Conservation (phyloP, 176 grass and related monocot genomes). For the Thinopyrum elongatum region DNA sequence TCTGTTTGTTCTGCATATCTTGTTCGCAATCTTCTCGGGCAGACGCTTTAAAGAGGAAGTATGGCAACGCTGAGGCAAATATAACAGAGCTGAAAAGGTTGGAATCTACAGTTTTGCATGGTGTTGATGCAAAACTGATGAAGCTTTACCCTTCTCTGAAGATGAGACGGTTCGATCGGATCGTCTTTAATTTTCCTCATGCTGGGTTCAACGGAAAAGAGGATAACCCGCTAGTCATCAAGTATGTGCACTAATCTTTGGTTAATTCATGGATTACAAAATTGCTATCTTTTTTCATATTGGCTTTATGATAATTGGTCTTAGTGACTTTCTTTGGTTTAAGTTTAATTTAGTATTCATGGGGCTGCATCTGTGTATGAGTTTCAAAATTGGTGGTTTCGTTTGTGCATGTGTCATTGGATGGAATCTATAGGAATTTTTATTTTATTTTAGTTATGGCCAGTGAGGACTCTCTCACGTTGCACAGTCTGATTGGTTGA, state of each 20-base stretch:
- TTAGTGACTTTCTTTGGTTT: background rate
- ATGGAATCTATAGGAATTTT: background rate
- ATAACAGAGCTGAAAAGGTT: slow-evolving; percentile 30
- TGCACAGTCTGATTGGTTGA: background rate
- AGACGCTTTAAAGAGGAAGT: slow-evolving; percentile 39
- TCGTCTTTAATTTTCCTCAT: slow-evolving; percentile 77
- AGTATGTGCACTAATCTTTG: slow-evolving; percentile 36
- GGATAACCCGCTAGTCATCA: slow-evolving; percentile 27
- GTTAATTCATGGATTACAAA: background rate
- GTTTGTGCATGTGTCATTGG: background rate
- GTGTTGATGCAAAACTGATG: slow-evolving; percentile 38
- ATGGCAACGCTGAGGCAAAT: slow-evolving; percentile 46
- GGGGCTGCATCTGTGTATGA: background rate
- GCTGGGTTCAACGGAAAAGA: slow-evolving; percentile 64
- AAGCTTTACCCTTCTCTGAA: slow-evolving; percentile 44
- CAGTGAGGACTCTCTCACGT: background rate
- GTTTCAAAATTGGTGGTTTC: background rate
- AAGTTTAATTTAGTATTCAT: background rate
- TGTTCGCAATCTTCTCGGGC: background rate
- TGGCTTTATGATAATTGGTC: background rate
- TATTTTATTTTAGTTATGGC: background rate
- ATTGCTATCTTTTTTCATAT: background rate
- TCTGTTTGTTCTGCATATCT: slow-evolving; percentile 1
- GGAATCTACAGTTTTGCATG: slow-evolving; percentile 39
- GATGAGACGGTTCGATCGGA: slow-evolving; percentile 48